A percentile compares a stretch with the other conserved stretches of the same genome.
Conservation (phyloP, 192 early-diverging fungal species). For the Backusella morwellensis region DNA sequence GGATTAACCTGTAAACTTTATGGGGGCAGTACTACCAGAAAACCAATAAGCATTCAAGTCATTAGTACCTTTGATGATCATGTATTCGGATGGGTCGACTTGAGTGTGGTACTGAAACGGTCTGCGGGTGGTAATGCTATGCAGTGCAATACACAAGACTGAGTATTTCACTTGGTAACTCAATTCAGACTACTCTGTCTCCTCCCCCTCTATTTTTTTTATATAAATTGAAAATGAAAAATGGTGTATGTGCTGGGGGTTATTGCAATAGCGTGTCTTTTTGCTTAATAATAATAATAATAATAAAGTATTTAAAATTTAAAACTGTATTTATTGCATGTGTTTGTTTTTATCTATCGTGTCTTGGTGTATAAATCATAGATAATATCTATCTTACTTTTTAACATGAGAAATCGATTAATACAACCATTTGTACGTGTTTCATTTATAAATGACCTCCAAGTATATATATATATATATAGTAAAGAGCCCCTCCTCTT, state of each 20-base stretch:
- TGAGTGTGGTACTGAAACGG: constrained; percentile 18
- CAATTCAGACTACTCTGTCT: constrained; percentile 38
- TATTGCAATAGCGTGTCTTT: no score
- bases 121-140: constrained; percentile 30
- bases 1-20: constrained; percentile 21
- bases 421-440: no score
- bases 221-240: background rate
- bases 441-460: no score
- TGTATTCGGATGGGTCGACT: constrained; percentile 12
- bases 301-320: no score
- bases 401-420: no score
- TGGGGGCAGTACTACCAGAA: constrained; percentile 18
- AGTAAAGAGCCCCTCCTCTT: no score
- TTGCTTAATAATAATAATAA: no score
- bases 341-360: no score
- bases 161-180: constrained; percentile 19
- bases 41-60: constrained; percentile 5
- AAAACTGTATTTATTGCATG: no score
- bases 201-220: constrained; percentile 17
- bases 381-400: no score
- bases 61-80: constrained; percentile 19
- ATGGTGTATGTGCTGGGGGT: background rate
- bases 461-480: no score
- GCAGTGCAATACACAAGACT: constrained; percentile 33
- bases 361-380: no score